phyloP scores from a whole-genome alignment of 192 early-diverging fungal genomes.

The Chytriomyces confervae region DNA sequence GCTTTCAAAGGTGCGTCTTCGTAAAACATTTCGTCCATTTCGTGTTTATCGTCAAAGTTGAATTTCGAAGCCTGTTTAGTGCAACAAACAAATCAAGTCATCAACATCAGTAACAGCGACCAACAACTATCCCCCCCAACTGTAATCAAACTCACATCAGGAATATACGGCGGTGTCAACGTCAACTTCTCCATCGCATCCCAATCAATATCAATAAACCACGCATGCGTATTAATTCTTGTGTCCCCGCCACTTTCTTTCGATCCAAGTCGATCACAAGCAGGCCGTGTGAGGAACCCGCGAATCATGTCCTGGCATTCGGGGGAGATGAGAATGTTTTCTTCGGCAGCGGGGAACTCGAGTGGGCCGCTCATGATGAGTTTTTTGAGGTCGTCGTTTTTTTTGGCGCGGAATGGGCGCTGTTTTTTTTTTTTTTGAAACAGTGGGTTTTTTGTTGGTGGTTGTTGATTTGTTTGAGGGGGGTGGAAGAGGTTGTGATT shows the following conservation, averaged over 20 bases:
- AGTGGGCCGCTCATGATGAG: constrained; percentile 74
- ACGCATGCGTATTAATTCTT: constrained; percentile 51
- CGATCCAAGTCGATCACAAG: constrained; percentile 76
- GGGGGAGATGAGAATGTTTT: constrained; percentile 30
- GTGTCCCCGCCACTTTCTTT: constrained; percentile 73
- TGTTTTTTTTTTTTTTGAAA: too few relatives aligned
- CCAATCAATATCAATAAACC: constrained; percentile 51
- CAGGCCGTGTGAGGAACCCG: constrained; percentile 75
- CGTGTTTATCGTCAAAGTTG: constrained; percentile 97
- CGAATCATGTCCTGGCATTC: constrained; percentile 35
- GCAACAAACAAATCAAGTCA: too few relatives aligned
- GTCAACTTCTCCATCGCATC: constrained; percentile 47
- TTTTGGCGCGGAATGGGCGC: constrained; percentile 78
- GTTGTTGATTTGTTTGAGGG: too few relatives aligned
- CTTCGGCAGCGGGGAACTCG: constrained; percentile 56
- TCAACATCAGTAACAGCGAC: not conserved
- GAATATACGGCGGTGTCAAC: constrained; percentile 52
- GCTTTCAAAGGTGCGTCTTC: constrained; percentile 94
- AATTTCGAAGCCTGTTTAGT: constrained; percentile 19
- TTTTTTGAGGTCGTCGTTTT: constrained; percentile 74
- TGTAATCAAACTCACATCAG: constrained; percentile 52
- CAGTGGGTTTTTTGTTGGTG: too few relatives aligned
- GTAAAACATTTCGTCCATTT: constrained; percentile 90
- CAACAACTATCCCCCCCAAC: not conserved
- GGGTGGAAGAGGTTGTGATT: too few relatives aligned